Percentiles rank a stretch among this genome's conserved stretches.
Evolutionary conservation across 176 grass and related monocot genomes (phyloP).

Genomic region (Hyparrhenia diplandra): DNA sequence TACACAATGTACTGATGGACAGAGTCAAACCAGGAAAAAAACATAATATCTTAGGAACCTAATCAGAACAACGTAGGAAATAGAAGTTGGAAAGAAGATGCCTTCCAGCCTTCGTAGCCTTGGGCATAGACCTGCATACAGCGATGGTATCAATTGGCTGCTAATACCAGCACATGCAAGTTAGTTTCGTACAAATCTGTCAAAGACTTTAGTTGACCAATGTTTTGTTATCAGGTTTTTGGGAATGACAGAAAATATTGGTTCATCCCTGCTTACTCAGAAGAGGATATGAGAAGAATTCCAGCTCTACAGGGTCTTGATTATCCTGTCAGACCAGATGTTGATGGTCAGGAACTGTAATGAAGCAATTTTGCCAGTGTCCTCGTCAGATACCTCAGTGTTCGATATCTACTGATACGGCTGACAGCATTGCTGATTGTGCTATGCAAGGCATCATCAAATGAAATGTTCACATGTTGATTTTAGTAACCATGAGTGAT

Average conservation of each 20-base stretch:
- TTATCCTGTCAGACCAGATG: constrained; percentile 77
- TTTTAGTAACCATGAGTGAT: neutral
- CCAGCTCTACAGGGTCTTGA: constrained; percentile 77
- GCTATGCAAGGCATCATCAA: neutral
- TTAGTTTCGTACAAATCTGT: neutral
- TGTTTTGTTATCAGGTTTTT: constrained; percentile 61
- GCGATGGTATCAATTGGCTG: neutral
- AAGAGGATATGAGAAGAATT: constrained; percentile 88
- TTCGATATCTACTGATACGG: neutral
- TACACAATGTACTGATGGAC: neutral
- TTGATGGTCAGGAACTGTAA: constrained; percentile 57
- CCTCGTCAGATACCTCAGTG: neutral
- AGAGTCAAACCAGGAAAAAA: neutral
- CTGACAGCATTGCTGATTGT: constrained; percentile 10
- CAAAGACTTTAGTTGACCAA: neutral
- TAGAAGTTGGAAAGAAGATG: neutral
- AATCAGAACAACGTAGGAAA: neutral
- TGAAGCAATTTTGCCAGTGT: neutral
- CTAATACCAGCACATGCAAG: neutral
- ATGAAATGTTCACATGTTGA: neutral
- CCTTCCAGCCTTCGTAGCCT: neutral
- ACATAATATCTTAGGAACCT: neutral
- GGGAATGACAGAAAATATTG: constrained; percentile 81
- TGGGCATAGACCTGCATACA: neutral
- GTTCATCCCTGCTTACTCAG: constrained; percentile 88